Base-by-base conservation (phyloP, 768 basidiomycete species). In the Rhodotorula taiwanensis region DNA sequence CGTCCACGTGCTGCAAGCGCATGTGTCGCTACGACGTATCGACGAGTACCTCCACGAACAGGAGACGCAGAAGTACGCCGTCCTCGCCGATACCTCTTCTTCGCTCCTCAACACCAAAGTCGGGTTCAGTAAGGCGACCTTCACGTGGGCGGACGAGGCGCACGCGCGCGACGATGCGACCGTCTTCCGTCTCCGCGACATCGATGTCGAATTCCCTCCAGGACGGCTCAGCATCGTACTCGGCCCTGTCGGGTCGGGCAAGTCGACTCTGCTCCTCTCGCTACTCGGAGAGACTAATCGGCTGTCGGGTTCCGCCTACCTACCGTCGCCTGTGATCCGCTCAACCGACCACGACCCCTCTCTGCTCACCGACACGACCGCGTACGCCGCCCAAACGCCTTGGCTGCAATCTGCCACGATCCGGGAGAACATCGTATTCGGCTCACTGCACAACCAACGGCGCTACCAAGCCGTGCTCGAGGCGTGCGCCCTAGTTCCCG, bases 361-460 rank as follows among this genome's bases (percentile, higher is more conserved):
- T 83, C 84, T 74, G 74, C 76, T 5, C 77, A 78, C 30, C 83
- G 55, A 86, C 69, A 78, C 79, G 51, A 81, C 86, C 25, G 86
- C 86, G 2, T 86, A 84, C 72, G 85, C 84, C 69, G 83, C 82
- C 0, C 85, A 86, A 71, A 34, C 54, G 5, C 55, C 76, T 78
- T 87, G 86, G 86, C 80, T 89, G 13, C 84, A 87, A 72, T 86
- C 88, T 73, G 87, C 86, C 3, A 86, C 87, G 0, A 88, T 91
- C 60, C 79, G 82, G 27, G 87, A 88, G 60, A 89, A 89, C 72
- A 87, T 93, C 66, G 74, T 87, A 20, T 93, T 89, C 75, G 84
- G 84, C 3, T 80, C 82, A 2, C 75, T 79, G 5, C 79, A 78
- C 84, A 80, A 88, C 69, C 78, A 80, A 63, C 74, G 75, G n/a